Evolutionary conservation across 306 rosid species (phyloP).

Genomic region (Rosa chinensis): DNA sequence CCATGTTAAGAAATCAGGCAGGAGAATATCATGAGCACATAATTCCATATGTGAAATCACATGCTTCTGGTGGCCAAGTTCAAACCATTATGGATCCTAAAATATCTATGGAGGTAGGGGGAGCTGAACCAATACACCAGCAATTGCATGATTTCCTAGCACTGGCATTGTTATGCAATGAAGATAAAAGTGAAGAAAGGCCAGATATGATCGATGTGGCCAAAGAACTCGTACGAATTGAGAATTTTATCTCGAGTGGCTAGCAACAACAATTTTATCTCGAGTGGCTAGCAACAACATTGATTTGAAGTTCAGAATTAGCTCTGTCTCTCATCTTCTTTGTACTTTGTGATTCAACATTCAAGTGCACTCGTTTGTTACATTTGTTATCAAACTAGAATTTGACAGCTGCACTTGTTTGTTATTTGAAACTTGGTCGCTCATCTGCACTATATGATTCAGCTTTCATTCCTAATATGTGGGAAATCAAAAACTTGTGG

Average conservation of each 20-base stretch:
- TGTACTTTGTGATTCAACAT: too few relatives aligned
- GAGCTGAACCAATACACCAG: not conserved
- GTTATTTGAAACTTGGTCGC: too few relatives aligned
- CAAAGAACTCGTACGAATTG: not conserved
- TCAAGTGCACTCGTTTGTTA: too few relatives aligned
- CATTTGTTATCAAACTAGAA: too few relatives aligned
- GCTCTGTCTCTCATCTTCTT: too few relatives aligned
- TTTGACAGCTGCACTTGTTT: too few relatives aligned
- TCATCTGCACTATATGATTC: too few relatives aligned
- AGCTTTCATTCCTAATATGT: too few relatives aligned
- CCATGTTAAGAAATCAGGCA: not conserved
- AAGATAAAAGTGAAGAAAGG: not conserved
- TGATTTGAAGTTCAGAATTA: too few relatives aligned
- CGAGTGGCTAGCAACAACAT: not conserved
- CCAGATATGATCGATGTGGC: slow-evolving; percentile 3
- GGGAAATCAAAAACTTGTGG: too few relatives aligned
- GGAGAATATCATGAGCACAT: not conserved
- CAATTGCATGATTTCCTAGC: not conserved
- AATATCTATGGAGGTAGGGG: not conserved
- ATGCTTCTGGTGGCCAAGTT: not conserved
- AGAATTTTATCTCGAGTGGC: not conserved
- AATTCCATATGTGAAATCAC: not conserved
- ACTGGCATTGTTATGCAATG: not conserved
- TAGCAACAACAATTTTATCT: too few relatives aligned
- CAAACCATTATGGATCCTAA: not conserved